Base-by-base conservation (phyloP, 2,329 filamentous ascomycete species). In the Bimuria novae-zelandiae region DNA sequence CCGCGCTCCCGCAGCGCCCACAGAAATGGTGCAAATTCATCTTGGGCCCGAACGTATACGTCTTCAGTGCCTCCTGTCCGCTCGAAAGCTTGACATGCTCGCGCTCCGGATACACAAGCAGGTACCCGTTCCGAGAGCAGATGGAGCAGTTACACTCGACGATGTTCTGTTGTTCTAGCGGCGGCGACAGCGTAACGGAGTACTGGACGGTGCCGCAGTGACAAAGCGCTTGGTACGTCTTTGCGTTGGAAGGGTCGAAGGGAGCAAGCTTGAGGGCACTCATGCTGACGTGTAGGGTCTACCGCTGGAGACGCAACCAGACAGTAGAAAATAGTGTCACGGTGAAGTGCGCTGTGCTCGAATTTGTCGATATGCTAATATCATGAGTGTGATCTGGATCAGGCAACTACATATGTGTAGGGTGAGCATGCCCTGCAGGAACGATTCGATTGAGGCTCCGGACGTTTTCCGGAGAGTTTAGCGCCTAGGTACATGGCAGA, bases 71-170 rank as follows among this genome's bases (percentile, higher is more conserved):
- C 3, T 63, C 60, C 29, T 67, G 61, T 43, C 68, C 68, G 42
- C 60, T 67, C 35, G 52, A 62, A n/a, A 71, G 44, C 8, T 51
- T 43, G 25, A 72, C 43, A 23, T 67, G 49, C 29, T 58, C 49
- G 32, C 62, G 60, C 21, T 56, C 53, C 2, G 69, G 65, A 46
- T 70, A 71, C 22, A 82, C 75, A 27, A 83, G 74, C 29, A 83
- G 68, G 56, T 83, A 82, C 0, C 80, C 81, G 23, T 77, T 74
- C 11, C 79, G 74, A 4, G 70, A 67, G 61, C 80, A 84, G 42
- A 79, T 77, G n/a, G 80, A 82, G 63, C 82, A 84, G 63, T 78
- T 81, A 73, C 82, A 84, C 17, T 76, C 63, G n/a, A 78, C 41
- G 3, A 82, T 75, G 53, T 74, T 68, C 56, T 79, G 72, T 57